These are phyloP conservation scores for Pythium myriotylum DNA, from an alignment of 352 stramenopile species.

Conservation along the genomic window DNA sequence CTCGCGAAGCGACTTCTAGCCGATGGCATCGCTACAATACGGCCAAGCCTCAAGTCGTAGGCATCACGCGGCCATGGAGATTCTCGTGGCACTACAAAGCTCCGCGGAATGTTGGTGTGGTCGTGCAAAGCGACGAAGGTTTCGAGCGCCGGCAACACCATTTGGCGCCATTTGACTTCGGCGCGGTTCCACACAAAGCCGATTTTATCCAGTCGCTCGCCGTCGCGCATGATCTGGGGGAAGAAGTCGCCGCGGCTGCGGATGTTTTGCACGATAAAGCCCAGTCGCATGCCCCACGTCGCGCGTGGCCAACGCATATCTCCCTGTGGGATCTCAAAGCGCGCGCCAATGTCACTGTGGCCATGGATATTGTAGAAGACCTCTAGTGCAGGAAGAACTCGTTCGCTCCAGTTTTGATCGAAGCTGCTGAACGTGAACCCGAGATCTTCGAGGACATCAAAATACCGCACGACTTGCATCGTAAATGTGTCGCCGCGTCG, in stretches of 20 bases:
- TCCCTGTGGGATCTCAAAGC: constrained; percentile 46
- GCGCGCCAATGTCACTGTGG: constrained; percentile 40
- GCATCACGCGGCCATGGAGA: constrained; percentile 41
- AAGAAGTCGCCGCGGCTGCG: constrained; percentile 48
- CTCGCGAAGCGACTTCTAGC: constrained; percentile 38
- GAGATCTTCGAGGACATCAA: constrained; percentile 40
- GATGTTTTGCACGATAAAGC: constrained; percentile 63
- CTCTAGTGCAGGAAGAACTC: constrained; percentile 51
- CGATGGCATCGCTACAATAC: constrained; percentile 29
- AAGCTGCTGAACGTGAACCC: constrained; percentile 53
- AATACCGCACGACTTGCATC: constrained; percentile 36
- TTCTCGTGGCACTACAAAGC: constrained; percentile 55
- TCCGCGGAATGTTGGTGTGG: constrained; percentile 33
- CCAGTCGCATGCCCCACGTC: constrained; percentile 45
- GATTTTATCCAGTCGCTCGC: constrained; percentile 46
- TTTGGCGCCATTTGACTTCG: constrained; percentile 47
- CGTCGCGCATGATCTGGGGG: constrained; percentile 50
- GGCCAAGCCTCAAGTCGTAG: constrained; percentile 41
- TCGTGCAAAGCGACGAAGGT: constrained; percentile 44
- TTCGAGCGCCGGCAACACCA: constrained; percentile 47
- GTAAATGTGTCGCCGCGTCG: constrained; percentile 35
- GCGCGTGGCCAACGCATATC: constrained; percentile 36
- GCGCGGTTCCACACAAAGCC: constrained; percentile 58
- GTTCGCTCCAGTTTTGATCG: constrained; percentile 54
- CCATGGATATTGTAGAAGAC: constrained; percentile 42